Evolutionary conservation across 306 rosid species (phyloP).

Genomic region (Citrullus colocynthis): DNA sequence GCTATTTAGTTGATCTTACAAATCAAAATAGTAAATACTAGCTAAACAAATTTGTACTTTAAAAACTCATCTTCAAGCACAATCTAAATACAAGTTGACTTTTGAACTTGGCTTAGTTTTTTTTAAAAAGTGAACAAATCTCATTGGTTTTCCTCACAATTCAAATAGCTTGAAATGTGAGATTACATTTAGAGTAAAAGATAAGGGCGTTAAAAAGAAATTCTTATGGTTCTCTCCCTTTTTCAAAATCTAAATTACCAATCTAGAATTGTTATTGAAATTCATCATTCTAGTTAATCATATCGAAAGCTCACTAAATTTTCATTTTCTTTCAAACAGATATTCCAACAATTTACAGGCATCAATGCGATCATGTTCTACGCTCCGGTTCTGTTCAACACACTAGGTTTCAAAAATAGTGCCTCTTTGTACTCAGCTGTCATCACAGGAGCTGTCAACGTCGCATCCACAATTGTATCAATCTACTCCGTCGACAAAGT

Average conservation of each 20-base stretch:
- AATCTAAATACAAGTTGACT: no score
- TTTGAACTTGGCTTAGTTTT: neutral
- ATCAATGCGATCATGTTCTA: conserved; percentile 67
- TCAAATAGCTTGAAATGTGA: neutral
- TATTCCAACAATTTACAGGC: conserved; percentile 63
- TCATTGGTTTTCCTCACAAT: neutral
- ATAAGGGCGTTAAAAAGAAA: neutral
- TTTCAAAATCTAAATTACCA: neutral
- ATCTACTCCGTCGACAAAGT: conserved; percentile 34
- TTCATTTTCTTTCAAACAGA: conserved; percentile 20
- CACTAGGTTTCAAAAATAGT: conserved; percentile 29
- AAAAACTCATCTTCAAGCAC: neutral
- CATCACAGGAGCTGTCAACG: conserved; percentile 51
- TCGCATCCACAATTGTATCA: conserved; percentile 40
- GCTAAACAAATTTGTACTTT: neutral
- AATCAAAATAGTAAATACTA: no score
- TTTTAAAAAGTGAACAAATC: neutral
- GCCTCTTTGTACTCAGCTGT: conserved; percentile 50
- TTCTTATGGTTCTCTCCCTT: neutral
- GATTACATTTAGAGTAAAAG: neutral
- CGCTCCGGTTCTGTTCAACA: conserved; percentile 49
- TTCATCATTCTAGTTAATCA: neutral
- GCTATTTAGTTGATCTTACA: no score
- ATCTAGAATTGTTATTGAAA: neutral
- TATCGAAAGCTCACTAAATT: neutral